Evolutionary conservation across 352 stramenopile genomes (phyloP), one percentile per base, ranked within the genome.

Genomic region (Globisporangium apiculatum): DNA sequence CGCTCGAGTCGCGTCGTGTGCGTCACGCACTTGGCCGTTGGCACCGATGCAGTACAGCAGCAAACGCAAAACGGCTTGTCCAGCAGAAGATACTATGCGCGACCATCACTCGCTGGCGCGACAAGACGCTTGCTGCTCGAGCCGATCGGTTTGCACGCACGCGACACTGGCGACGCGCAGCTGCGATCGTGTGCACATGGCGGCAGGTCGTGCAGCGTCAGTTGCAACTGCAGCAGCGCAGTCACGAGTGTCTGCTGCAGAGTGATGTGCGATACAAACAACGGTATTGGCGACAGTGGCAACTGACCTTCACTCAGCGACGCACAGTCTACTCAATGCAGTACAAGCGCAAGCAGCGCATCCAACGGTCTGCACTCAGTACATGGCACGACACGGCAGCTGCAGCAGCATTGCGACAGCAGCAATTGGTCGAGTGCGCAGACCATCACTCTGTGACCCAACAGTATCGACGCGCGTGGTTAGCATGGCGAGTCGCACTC

Each of bases 91-190:
- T 43, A 2, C 2, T 43, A 12, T 12, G 40, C 40, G 11, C 3
- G 11, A 14, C 0, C 14, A 15, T 49, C 14, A 3, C 17, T 12
- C n/a, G n/a, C 45, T 49, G 45, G 45, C 45, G 5, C 3, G 5
- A 9, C n/a, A 24, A 10, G 42, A 48, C 42, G 3, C 11, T n/a
- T 15, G 10, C 14, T 7, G 12, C 42, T 17, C 11, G 10, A 15
- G 42, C 42, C 10, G 1, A 48, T 7, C 71, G 73, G 0, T 89
- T 83, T 38, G 48, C 69, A 7, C 55, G 54, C 3, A 68, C 68
- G 7, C 45, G 71, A 7, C 36, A 58, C 6, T 64, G 65, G 0
- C 52, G 60, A 5, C 64, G 76, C 68, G 40, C 69, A 67, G 17
- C 57, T 79, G 53, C 24, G 14, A 36, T 75, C 4, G 46, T 71